Evolutionary conservation across 495 filamentous ascomycete species (phyloP).

Genomic region (Articulospora tetracladia): DNA sequence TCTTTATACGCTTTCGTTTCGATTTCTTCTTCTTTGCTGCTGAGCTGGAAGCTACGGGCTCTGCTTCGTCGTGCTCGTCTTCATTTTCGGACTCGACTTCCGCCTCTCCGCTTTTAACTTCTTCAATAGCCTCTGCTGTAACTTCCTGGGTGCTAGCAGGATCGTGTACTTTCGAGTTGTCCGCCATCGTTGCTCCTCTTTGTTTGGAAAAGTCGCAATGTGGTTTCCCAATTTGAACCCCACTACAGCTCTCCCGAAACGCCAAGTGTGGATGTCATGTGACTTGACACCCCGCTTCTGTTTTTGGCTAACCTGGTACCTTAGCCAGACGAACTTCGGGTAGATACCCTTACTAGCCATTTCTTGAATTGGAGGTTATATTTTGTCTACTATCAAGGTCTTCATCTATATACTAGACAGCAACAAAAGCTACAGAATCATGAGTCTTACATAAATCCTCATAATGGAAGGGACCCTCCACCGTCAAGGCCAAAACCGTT

Average conservation of each 20-base stretch:
- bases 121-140: conserved; percentile 24
- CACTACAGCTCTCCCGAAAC: neutral
- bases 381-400: too few relatives aligned
- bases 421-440: too few relatives aligned
- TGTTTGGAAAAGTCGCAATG: neutral
- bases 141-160: conserved; percentile 21
- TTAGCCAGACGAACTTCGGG: too few relatives aligned
- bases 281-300: neutral
- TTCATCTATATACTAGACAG: too few relatives aligned
- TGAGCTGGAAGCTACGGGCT: conserved; percentile 16
- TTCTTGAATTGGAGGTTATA: too few relatives aligned
- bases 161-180: conserved; percentile 44
- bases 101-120: conserved; percentile 14
- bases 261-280: too few relatives aligned
- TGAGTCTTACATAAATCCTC: neutral
- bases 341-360: too few relatives aligned
- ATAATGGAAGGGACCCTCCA: conserved; percentile 4
- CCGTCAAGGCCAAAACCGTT: conserved; percentile 50
- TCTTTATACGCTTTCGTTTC: conserved; percentile 47
- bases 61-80: conserved; percentile 32
- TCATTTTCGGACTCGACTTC: conserved; percentile 38
- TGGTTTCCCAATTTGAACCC: neutral
- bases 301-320: too few relatives aligned
- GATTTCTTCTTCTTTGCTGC: conserved; percentile 48
- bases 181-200: conserved; percentile 33